Evolutionary conservation across 1,284 basidiomycete genomes (phyloP), one percentile per base, ranked within the genome.

Genomic region (Rhizoctonia solani): DNA sequence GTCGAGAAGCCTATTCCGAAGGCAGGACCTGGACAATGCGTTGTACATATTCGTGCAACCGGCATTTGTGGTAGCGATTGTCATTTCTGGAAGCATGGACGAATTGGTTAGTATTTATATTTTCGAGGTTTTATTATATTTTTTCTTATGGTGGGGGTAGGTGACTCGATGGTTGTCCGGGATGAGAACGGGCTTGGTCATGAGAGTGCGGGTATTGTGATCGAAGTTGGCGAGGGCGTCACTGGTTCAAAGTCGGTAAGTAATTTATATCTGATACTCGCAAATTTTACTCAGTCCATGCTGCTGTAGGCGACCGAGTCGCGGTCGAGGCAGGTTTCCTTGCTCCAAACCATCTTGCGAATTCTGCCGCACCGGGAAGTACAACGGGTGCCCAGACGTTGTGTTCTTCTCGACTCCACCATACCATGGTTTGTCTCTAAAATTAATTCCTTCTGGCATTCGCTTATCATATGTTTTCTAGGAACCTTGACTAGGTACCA

Each of bases 81-180:
- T 1, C 81, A 82, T 72, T 82, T 82, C 71, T 82, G 79, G 80
- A 79, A 81, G 73, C 81, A 82, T 70, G 81, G 79, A 27, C 74
- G 75, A 23, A 79, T 79, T 52, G 78, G 65, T 66, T 14, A 19
- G 67, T 63, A 74, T 3, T 55, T 13, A 9, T 29, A 6, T n/a
- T 21, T 30, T 37, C 21, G 27, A n/a, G 11, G 14, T 54, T 14
- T 2, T 53, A 19, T 3, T 53, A 4, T 14, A n/a, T 29, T 9
- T 23, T 5, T 29, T 32, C 29, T 58, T 11, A 49, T 39, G 16
- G 30, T 54, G 14, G n/a, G 42, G 16, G 59, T 70, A 61, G 72
- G 72, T 6, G 69, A 69, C 2, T 77, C 76, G 11, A 75, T 76
- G 74, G 71, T 79, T 34, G 78, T 79, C 46, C 74, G 73, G 9